phyloP scores from a whole-genome alignment of 1,284 basidiomycete species.

The Ganoderma sinense region DNA sequence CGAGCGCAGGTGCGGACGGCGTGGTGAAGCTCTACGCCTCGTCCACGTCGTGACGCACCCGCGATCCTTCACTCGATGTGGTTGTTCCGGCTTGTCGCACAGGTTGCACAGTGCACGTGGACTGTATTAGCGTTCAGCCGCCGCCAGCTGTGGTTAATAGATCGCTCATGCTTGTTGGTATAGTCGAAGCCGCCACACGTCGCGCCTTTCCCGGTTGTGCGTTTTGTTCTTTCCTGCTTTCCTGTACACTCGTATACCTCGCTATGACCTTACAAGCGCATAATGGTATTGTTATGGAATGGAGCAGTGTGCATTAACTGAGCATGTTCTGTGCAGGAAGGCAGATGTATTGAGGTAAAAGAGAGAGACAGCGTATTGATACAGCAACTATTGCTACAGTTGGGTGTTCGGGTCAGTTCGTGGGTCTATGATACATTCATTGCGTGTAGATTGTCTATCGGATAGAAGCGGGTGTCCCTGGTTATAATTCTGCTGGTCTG shows the following conservation, averaged over 20 bases:
- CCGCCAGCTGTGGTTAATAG: conserved; percentile 17
- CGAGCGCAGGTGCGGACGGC: conserved; percentile 95
- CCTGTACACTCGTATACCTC: conserved; percentile 37
- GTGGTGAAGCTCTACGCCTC: conserved; percentile 90
- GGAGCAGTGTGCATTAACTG: conserved; percentile 1
- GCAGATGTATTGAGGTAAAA: conserved; percentile 1
- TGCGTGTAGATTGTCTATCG: conserved; percentile 4
- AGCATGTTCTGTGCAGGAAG: background rate
- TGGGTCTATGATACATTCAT: conserved; percentile 20
- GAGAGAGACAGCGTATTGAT: conserved; percentile 35
- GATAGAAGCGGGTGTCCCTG: background rate
- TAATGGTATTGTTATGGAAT: conserved; percentile 34
- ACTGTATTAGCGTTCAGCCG: conserved; percentile 13
- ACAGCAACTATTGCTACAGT: conserved; percentile 47
- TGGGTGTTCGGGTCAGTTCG: background rate
- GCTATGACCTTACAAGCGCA: conserved; percentile 38
- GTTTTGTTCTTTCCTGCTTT: conserved; percentile 27
- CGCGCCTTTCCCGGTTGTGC: conserved; percentile 10
- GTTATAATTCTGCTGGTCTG: background rate
- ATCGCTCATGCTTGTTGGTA: conserved; percentile 19
- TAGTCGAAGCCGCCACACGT: conserved; percentile 17
- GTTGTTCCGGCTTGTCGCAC: conserved; percentile 11
- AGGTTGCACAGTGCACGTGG: conserved; percentile 8
- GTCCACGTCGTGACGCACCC: conserved; percentile 67
- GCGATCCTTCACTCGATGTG: background rate